Percentiles rank a stretch among this genome's conserved stretches.
Evolutionary conservation across 345 rosid species (phyloP).

Genomic region (Lumnitzera littorea): DNA sequence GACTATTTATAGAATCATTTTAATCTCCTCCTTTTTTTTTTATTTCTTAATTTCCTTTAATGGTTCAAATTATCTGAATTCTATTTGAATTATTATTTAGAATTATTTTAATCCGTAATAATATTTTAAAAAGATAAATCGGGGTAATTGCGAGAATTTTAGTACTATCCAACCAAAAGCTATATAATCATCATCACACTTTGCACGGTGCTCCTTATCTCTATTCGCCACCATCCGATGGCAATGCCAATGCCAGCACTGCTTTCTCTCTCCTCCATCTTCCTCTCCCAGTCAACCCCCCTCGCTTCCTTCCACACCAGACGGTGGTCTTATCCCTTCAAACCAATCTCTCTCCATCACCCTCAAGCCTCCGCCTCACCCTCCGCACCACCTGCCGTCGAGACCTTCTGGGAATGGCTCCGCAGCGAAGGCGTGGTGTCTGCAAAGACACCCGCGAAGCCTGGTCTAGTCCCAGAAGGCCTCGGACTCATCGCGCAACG

Average conservation of each 20-base stretch:
- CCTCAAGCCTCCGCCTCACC: slow-evolving; percentile 15
- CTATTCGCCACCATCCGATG: not conserved
- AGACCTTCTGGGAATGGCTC: slow-evolving; percentile 89
- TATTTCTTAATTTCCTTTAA: no score
- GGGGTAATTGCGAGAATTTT: no score
- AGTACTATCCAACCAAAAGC: no score
- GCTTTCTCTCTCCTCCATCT: slow-evolving; percentile 7
- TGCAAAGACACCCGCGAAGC: slow-evolving; percentile 46
- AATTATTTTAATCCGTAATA: no score
- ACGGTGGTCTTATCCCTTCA: not conserved
- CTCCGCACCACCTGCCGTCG: slow-evolving; percentile 25
- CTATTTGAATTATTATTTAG: no score
- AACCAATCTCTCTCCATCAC: slow-evolving; percentile 5
- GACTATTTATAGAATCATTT: no score
- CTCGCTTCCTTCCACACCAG: slow-evolving; percentile 4
- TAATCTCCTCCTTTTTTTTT: no score
- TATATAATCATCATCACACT: not conserved
- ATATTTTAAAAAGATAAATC: no score
- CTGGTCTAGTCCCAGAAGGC: slow-evolving; percentile 58
- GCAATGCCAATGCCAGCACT: not conserved
- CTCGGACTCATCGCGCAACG: slow-evolving; percentile 73
- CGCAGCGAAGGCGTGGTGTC: slow-evolving; percentile 51
- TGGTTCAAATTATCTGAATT: no score
- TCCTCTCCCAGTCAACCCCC: not conserved
- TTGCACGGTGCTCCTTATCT: not conserved